Evolutionary conservation across 1,284 basidiomycete genomes (phyloP).

Genomic region (Peniophora sp.): DNA sequence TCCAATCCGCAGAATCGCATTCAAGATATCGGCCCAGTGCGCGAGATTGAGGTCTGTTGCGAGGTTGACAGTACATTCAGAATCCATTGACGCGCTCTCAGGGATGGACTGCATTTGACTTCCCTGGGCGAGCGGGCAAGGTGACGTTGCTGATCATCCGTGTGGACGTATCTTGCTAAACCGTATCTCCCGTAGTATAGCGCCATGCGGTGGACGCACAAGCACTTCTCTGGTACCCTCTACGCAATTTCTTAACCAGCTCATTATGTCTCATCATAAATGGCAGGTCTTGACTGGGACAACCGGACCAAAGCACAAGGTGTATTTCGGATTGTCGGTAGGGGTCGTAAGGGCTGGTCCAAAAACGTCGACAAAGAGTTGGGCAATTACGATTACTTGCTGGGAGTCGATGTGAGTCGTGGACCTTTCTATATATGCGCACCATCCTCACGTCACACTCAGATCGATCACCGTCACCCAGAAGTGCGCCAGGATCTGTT

Average conservation of each 20-base stretch:
- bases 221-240: slow-evolving; percentile 72
- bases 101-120: slow-evolving; percentile 87
- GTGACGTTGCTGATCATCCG: slow-evolving; percentile 26
- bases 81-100: slow-evolving; percentile 19
- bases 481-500: slow-evolving; percentile 64
- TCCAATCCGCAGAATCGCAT: slow-evolving; percentile 64
- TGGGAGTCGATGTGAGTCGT: slow-evolving; percentile 55
- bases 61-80: neutral
- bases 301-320: slow-evolving; percentile 54
- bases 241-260: slow-evolving; percentile 2
- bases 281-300: slow-evolving; percentile 81
- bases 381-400: slow-evolving; percentile 78
- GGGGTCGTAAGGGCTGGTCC: slow-evolving; percentile 64
- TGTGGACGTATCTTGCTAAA: too few species aligned
- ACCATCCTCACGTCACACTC: slow-evolving; percentile 4
- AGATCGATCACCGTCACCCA: slow-evolving; percentile 85
- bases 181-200: slow-evolving; percentile 46
- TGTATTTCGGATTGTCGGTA: slow-evolving; percentile 53
- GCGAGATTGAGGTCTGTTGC: slow-evolving; percentile 58
- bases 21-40: slow-evolving; percentile 47
- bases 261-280: neutral
- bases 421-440: neutral
- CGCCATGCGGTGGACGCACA: slow-evolving; percentile 54
- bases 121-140: slow-evolving; percentile 69
- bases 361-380: slow-evolving; percentile 57